A percentile compares a stretch with the other conserved stretches of the same genome.
Conservation (phyloP, 108 stramenopile species). For the Cylindrotheca closterium region DNA sequence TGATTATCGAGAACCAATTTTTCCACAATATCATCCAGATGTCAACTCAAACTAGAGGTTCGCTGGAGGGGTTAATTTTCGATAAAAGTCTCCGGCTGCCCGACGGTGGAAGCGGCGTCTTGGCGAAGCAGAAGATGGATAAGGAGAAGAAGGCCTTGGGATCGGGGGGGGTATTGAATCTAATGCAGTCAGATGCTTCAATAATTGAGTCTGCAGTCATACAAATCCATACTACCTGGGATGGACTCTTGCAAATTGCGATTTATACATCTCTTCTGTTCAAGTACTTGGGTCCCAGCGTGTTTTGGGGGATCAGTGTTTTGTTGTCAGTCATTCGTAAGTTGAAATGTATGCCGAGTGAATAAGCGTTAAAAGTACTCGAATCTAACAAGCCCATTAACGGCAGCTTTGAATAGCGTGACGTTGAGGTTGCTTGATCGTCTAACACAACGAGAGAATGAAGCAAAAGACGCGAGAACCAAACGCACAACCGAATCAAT, state of each 20-base stretch:
- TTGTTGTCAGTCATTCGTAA: conserved; percentile 60
- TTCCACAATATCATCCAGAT: conserved; percentile 77
- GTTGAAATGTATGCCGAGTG: too few relatives aligned
- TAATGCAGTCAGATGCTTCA: conserved; percentile 87
- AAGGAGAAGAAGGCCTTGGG: conserved; percentile 36
- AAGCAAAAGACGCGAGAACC: conserved; percentile 73
- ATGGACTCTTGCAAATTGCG: conserved; percentile 64
- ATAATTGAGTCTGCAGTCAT: conserved; percentile 72
- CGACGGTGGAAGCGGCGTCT: conserved; percentile 44
- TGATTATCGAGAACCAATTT: conserved; percentile 86
- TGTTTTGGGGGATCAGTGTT: conserved; percentile 62
- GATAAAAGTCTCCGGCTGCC: conserved; percentile 80
- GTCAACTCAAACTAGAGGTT: conserved; percentile 71
- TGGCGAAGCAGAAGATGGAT: conserved; percentile 15
- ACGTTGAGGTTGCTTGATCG: conserved; percentile 61
- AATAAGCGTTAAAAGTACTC: too few relatives aligned
- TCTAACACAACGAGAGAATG: conserved; percentile 53
- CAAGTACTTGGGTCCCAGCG: conserved; percentile 54
- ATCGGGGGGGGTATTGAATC: conserved; percentile 74
- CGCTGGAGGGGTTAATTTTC: conserved; percentile 73
- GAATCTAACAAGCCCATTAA: too few relatives aligned
- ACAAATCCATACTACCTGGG: conserved; percentile 89
- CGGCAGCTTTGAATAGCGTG: conserved; percentile 49
- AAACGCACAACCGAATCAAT: conserved; percentile 78
- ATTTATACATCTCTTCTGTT: conserved; percentile 67